phyloP scores from a whole-genome alignment of 2,329 filamentous ascomycete genomes.

The Pyrenochaeta sp. region DNA sequence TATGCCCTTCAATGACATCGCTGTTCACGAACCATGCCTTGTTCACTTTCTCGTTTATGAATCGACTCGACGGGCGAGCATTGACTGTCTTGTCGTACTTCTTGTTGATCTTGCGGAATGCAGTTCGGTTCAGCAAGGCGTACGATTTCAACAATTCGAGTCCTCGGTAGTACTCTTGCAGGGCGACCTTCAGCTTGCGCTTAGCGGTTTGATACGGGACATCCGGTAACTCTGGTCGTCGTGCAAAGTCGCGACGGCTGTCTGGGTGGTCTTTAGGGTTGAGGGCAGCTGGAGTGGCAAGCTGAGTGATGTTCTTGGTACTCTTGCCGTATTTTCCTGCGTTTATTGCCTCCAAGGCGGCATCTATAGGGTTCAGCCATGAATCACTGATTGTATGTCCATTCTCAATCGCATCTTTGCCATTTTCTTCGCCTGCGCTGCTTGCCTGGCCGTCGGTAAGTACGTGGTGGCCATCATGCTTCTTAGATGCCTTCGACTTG shows the following conservation, averaged over 20 bases:
- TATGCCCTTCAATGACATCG: constrained; percentile 80
- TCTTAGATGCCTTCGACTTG: constrained; percentile 25
- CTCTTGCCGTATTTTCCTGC: constrained; percentile 63
- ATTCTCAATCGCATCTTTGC: constrained; percentile 19
- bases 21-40: constrained; percentile 91
- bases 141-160: constrained; percentile 93
- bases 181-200: constrained; percentile 85
- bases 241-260: constrained; percentile 52
- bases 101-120: constrained; percentile 97
- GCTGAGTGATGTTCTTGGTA: constrained; percentile 53
- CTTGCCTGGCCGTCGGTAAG: constrained; percentile 24
- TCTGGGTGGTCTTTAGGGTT: constrained; percentile 41
- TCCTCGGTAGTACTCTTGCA: constrained; percentile 92
- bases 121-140: constrained; percentile 86
- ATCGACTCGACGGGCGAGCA: constrained; percentile 77
- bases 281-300: constrained; percentile 52
- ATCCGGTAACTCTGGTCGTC: constrained; percentile 52
- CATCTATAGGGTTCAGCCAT: constrained; percentile 49
- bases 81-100: constrained; percentile 95
- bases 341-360: constrained; percentile 50
- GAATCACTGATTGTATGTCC: constrained; percentile 21
- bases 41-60: constrained; percentile 91
- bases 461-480: constrained; percentile 21
- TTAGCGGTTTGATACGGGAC: constrained; percentile 89
- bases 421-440: constrained; percentile 31